Base-by-base conservation (phyloP, 1,139 yeast genomes). In the Pichia sp. region DNA sequence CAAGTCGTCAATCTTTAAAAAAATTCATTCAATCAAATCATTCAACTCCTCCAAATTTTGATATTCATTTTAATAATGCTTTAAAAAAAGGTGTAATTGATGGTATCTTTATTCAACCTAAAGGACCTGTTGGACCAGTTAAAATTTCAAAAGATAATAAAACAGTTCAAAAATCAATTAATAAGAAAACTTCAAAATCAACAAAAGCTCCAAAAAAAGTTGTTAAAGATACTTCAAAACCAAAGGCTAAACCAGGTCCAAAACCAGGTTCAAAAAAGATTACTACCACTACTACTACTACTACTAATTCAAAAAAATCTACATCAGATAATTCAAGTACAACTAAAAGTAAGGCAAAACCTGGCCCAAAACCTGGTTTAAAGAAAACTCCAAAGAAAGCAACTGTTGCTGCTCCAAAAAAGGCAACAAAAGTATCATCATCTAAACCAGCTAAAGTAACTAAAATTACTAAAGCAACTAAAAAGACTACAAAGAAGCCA, bases 41-140 rank as follows among this genome's bases (percentile, higher is more conserved):
- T 62, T 74, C 78, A 48, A 70, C 80, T 57, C 72, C 77, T 44
- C 73, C 82, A 32, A 82, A 78, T 63, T 87, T 87, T 61, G 95
- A 87, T 60, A 68, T 82, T 43, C 76, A 80, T 55, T 84, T 87
- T 73, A 87, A 87, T 65, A 60, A 76, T 42, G 92, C 96, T 32
- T 71, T 87, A 59, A 81, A 82, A 70, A 83, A 80, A 63, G 95
- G 95, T 51, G 94, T 87, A 51, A 81, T 76, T 48, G 64, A 77
- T 27, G 95, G 87, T 43, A 85, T 79, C 46, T 84, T 89, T 58
- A 65, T 76, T 40, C 96, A 86, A 67, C 96, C 96, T 62, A 87
- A 87, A 71, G 96, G 96, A 49, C 80, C 87, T 22, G 78, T 86
- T 28, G 89, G 89, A 38, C 83, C 87, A 29, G 79, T 82, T 54